Evolutionary conservation across 2,329 filamentous ascomycete genomes (phyloP).

Genomic region (Penicillium sp.): DNA sequence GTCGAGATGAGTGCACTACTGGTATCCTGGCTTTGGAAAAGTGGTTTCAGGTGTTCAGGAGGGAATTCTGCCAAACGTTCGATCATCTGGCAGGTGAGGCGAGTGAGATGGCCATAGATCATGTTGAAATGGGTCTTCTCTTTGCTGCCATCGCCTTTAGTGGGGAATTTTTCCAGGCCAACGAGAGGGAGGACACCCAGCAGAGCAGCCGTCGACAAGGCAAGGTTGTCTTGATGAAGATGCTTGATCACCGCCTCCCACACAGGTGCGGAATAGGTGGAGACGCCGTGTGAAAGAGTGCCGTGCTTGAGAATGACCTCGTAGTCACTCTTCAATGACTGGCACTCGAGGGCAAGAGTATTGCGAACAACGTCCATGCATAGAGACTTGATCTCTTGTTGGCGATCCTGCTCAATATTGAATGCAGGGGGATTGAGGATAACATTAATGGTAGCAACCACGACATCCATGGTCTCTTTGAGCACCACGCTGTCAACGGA

Average conservation of each 20-base stretch:
- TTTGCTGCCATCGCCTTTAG: slow-evolving; percentile 46
- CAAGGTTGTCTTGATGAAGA: slow-evolving; percentile 66
- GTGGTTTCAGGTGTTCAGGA: slow-evolving; percentile 64
- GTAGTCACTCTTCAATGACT: slow-evolving; percentile 68
- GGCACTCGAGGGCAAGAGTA: slow-evolving; percentile 70
- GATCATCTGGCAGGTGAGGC: slow-evolving; percentile 70
- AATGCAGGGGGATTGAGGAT: slow-evolving; percentile 61
- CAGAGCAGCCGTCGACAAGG: slow-evolving; percentile 73
- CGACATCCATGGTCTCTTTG: slow-evolving; percentile 50
- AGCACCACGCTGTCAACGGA: slow-evolving; percentile 52
- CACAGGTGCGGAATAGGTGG: slow-evolving; percentile 70
- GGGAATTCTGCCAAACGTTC: slow-evolving; percentile 78
- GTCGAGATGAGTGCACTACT: slow-evolving; percentile 75
- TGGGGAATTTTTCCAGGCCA: slow-evolving; percentile 72
- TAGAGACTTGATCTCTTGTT: slow-evolving; percentile 56
- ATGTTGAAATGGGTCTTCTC: slow-evolving; percentile 75
- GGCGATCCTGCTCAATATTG: slow-evolving; percentile 48
- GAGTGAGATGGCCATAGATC: slow-evolving; percentile 63
- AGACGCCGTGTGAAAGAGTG: slow-evolving; percentile 66
- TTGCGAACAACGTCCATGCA: slow-evolving; percentile 67
- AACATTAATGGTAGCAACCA: slow-evolving; percentile 53
- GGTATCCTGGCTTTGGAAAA: slow-evolving; percentile 69
- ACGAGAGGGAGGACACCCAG: slow-evolving; percentile 70
- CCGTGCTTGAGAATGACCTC: slow-evolving; percentile 63
- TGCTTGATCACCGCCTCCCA: slow-evolving; percentile 76